These are phyloP conservation scores for Paramarasmius palmivorus DNA, from an alignment of 1,284 basidiomycete species.

Conservation along the genomic window DNA sequence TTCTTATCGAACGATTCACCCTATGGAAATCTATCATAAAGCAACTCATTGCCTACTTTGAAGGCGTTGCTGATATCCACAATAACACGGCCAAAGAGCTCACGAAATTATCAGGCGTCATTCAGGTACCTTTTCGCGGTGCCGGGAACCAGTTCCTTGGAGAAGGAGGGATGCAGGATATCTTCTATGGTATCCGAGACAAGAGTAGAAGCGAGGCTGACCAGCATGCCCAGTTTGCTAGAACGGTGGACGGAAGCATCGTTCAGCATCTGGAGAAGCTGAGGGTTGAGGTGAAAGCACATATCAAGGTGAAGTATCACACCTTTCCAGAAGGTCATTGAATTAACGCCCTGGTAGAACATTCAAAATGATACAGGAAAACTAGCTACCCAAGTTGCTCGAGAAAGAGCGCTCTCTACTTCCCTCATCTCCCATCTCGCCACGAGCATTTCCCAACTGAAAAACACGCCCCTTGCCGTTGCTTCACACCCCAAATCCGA, in stretches of 20 bases:
- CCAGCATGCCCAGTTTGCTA: conserved; percentile 94
- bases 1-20: conserved; percentile 93
- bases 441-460: conserved; percentile 86
- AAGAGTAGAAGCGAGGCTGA: conserved; percentile 95
- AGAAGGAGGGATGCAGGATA: conserved; percentile 90
- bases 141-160: conserved; percentile 94
- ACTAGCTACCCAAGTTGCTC: conserved; percentile 90
- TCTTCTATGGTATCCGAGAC: conserved; percentile 93
- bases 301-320: conserved; percentile 72
- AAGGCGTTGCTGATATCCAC: conserved; percentile 93
- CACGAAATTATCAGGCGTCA: conserved; percentile 94
- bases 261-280: conserved; percentile 98
- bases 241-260: conserved; percentile 96
- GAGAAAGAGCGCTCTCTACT: conserved; percentile 90
- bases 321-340: conserved; percentile 5
- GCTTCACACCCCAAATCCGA: conserved; percentile 29
- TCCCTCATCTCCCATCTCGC: conserved; percentile 89
- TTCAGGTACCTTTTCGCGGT: conserved; percentile 92
- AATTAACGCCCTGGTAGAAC: conserved; percentile 54
- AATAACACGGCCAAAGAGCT: conserved; percentile 95
- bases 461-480: conserved; percentile 93
- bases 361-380: conserved; percentile 98
- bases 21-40: conserved; percentile 97
- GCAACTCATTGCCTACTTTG: conserved; percentile 88
- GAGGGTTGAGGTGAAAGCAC: conserved; percentile 93